Evolutionary conservation across 2,329 filamentous ascomycete genomes (phyloP).

Genomic region (Aspergillus terreus): DNA sequence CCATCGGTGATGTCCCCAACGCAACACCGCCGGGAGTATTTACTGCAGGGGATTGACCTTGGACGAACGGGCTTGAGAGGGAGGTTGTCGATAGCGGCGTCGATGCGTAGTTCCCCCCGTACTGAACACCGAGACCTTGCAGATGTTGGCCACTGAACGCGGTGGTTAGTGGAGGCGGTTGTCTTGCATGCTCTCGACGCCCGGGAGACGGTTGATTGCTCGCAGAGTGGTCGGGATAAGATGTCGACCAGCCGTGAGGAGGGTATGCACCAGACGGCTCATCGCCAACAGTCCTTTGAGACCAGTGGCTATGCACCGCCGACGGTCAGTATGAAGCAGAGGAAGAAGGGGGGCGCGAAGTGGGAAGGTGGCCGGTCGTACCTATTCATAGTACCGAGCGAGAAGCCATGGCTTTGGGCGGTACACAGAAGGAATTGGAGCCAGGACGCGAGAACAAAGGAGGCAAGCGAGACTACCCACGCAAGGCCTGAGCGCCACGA

Average conservation of each 20-base stretch:
- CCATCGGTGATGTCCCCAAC: conserved; percentile 40
- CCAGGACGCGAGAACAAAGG: conserved; percentile 13
- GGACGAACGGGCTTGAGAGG: conserved; percentile 43
- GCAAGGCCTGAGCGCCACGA: background rate
- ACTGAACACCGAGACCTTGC: conserved; percentile 29
- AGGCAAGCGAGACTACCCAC: conserved; percentile 10
- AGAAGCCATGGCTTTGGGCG: conserved; percentile 25
- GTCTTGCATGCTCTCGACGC: conserved; percentile 41
- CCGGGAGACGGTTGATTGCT: conserved; percentile 34
- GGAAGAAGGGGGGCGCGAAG: conserved; percentile 5
- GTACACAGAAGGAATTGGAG: conserved; percentile 15
- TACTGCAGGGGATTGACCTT: conserved; percentile 34
- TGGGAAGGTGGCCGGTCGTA: conserved; percentile 19
- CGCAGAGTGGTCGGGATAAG: conserved; percentile 19
- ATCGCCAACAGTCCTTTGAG: conserved; percentile 30
- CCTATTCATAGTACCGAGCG: conserved; percentile 34
- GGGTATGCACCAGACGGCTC: conserved; percentile 26
- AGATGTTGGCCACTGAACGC: conserved; percentile 35
- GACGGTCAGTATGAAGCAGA: conserved; percentile 19
- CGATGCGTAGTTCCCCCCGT: conserved; percentile 24
- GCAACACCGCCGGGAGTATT: conserved; percentile 34
- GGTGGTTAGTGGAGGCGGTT: conserved; percentile 42
- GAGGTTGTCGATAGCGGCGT: conserved; percentile 43
- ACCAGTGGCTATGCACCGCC: conserved; percentile 26
- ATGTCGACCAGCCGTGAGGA: conserved; percentile 28